These are phyloP conservation scores for Hypoxylon trugodes DNA, from an alignment of 495 filamentous ascomycete genomes.

Conservation along the genomic window DNA sequence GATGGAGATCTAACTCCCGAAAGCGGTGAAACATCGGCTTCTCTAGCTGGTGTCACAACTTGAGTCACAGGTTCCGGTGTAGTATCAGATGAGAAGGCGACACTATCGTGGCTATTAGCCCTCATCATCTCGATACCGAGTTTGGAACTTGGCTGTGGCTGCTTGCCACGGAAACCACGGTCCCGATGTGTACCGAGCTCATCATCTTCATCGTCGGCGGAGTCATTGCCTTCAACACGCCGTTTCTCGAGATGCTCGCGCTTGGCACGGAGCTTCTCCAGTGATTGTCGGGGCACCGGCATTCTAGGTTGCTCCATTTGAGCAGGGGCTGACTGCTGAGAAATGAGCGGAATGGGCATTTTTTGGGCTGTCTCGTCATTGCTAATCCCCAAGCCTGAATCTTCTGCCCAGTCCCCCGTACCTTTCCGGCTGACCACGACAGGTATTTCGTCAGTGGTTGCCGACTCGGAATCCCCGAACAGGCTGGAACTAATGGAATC, in stretches of 20 bases:
- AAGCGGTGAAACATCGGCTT: conserved; percentile 33
- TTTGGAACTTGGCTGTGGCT: conserved; percentile 69
- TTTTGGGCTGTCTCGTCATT: conserved; percentile 52
- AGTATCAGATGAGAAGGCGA: conserved; percentile 61
- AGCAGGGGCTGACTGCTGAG: conserved; percentile 73
- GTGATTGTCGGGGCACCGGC: conserved; percentile 70
- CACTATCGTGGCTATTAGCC: conserved; percentile 88
- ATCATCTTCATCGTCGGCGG: conserved; percentile 92
- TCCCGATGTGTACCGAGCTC: conserved; percentile 73
- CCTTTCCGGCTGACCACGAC: conserved; percentile 74
- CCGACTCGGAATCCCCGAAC: conserved; percentile 84
- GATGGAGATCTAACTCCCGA: conserved; percentile 14
- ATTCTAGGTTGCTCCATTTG: conserved; percentile 63
- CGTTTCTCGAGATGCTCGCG: conserved; percentile 78
- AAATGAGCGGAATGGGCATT: conserved; percentile 63
- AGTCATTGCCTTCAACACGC: conserved; percentile 80
- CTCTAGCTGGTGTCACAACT: conserved; percentile 50
- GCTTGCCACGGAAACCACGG: conserved; percentile 56
- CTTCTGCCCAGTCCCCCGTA: conserved; percentile 75
- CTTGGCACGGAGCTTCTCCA: conserved; percentile 79
- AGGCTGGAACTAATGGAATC: conserved; percentile 88
- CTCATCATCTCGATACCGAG: conserved; percentile 95
- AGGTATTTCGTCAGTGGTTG: conserved; percentile 79
- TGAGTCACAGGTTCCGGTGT: conserved; percentile 52
- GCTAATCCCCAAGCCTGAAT: conserved; percentile 75